Percentiles rank a stretch among this genome's conserved stretches.
These are phyloP conservation scores for Penicillium crustosum DNA, from an alignment of 2,329 filamentous ascomycete genomes.

Conservation along the genomic window DNA sequence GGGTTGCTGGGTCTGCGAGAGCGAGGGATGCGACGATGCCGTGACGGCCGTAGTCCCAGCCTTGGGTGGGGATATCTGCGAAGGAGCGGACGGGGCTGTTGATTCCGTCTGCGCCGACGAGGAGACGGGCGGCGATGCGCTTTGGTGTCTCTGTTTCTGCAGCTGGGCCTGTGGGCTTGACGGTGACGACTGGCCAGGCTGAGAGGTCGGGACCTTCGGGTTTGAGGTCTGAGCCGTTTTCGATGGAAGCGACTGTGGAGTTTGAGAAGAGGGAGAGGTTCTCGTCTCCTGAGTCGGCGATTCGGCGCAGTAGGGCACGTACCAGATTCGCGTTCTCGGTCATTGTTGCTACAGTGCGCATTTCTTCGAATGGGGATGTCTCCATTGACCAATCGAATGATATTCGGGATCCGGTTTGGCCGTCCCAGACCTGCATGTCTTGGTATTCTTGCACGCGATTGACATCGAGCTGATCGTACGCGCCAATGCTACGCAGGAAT, in stretches of 20 bases:
- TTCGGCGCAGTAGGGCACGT: slow-evolving; percentile 68
- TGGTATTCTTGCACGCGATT: slow-evolving; percentile 82
- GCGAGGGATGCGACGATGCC: slow-evolving; percentile 87
- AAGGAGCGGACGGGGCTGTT: slow-evolving; percentile 92
- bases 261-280: slow-evolving; percentile 70
- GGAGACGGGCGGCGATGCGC: slow-evolving; percentile 72
- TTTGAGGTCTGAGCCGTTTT: slow-evolving; percentile 63
- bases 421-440: slow-evolving; percentile 99
- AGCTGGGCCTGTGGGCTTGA: slow-evolving; percentile 55
- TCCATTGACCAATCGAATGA: slow-evolving; percentile 74
- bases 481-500: slow-evolving; percentile 80
- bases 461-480: slow-evolving; percentile 73
- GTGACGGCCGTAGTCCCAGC: slow-evolving; percentile 91
- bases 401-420: slow-evolving; percentile 80
- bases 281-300: slow-evolving; percentile 64
- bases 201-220: slow-evolving; percentile 71
- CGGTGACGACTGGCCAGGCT: slow-evolving; percentile 80
- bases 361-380: slow-evolving; percentile 47
- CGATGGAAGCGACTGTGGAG: slow-evolving; percentile 76
- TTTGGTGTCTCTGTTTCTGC: slow-evolving; percentile 37
- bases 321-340: slow-evolving; percentile 90
- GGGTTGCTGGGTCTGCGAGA: slow-evolving; percentile 53
- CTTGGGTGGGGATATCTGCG: slow-evolving; percentile 77
- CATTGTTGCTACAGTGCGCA: slow-evolving; percentile 85
- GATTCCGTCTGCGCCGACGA: slow-evolving; percentile 90